Percentiles rank a stretch among this genome's conserved stretches.
Conservation (phyloP, 345 rosid species). For the Garcia nutans region DNA sequence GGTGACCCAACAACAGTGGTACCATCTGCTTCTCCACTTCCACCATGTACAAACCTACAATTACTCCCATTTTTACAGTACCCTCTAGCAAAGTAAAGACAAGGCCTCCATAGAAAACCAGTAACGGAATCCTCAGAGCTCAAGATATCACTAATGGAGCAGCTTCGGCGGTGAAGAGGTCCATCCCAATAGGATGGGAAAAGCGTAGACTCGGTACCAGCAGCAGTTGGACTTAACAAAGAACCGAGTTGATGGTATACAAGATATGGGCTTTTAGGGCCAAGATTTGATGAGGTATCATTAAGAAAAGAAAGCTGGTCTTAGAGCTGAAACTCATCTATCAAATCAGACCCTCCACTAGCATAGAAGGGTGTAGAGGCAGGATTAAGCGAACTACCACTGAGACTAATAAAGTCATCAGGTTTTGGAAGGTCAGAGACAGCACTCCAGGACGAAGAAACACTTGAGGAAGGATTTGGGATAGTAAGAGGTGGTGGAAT, state of each 20-base stretch:
- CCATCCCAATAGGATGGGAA: conserved; percentile 50
- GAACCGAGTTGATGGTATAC: conserved; percentile 41
- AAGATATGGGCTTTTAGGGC: conserved; percentile 44
- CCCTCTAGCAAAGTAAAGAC: conserved; percentile 70
- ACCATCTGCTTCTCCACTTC: conserved; percentile 25
- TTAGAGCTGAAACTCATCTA: conserved; percentile 58
- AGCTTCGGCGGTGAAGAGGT: conserved; percentile 63
- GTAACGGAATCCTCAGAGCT: conserved; percentile 49
- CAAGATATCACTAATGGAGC: conserved; percentile 66
- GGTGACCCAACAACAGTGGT: conserved; percentile 57
- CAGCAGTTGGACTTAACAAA: conserved; percentile 39
- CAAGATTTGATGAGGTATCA: conserved; percentile 43
- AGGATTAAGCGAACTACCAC: conserved; percentile 46
- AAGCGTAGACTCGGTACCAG: conserved; percentile 30
- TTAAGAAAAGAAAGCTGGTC: conserved; percentile 74
- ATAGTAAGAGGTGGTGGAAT: conserved; percentile 42
- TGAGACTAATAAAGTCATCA: conserved; percentile 54
- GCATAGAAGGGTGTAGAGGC: conserved; percentile 47
- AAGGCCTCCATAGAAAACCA: conserved; percentile 52
- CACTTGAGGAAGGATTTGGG: conserved; percentile 39
- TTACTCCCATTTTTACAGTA: conserved; percentile 69
- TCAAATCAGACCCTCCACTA: conserved; percentile 42
- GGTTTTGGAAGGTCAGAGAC: conserved; percentile 45
- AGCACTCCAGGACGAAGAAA: conserved; percentile 41
- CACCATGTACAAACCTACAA: conserved; percentile 54